Evolutionary conservation across 2,329 filamentous ascomycete genomes (phyloP), one percentile per base, ranked within the genome.

Genomic region (Pseudonectria buxi): DNA sequence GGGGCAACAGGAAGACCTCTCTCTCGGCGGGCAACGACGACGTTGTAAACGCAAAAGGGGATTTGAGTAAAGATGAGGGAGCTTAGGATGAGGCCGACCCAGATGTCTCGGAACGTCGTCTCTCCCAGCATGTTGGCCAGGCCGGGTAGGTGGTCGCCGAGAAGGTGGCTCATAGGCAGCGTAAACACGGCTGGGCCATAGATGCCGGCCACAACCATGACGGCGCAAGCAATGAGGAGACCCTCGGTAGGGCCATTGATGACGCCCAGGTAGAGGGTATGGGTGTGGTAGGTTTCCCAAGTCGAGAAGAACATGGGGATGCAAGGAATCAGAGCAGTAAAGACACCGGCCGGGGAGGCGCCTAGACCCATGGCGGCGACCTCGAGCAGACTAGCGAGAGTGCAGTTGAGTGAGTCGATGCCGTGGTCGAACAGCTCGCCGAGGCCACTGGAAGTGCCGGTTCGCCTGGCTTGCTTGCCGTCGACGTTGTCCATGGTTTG

Each of bases 231-330:
- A 45, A 98, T 81, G 34, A 96, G 80, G 24, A 98, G 70, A 14
- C 92, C 92, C 68, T 98, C 92, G 24, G 92, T 98, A 2, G 92
- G 92, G 1, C 92, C 92, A 60, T 98, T 98, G 75, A 98, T 84
- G 59, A 90, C 87, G 36, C 92, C 92, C 10, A 98, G 78, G 62
- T 95, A 98, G 6, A 98, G 70, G 0, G 92, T 96, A 61, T 98
- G 92, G 5, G 92, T 95, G 64, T 98, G 92, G 61, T 95, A 98
- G 1, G 92, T 98, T 66, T 98, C 92, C 92, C 92, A 98, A 2
- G 92, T 98, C 3, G 90, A 95, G 67, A 98, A 95, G 71, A 95
- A 98, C 92, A 98, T 98, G 41, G 92, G 86, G 29, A 98, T 68
- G 51, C 88, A 94, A 2, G 92, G 92, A 41, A 90, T 80, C 28